These are phyloP conservation scores for Ophiostoma pallidulum DNA, from an alignment of 2,329 filamentous ascomycete genomes.

Conservation along the genomic window DNA sequence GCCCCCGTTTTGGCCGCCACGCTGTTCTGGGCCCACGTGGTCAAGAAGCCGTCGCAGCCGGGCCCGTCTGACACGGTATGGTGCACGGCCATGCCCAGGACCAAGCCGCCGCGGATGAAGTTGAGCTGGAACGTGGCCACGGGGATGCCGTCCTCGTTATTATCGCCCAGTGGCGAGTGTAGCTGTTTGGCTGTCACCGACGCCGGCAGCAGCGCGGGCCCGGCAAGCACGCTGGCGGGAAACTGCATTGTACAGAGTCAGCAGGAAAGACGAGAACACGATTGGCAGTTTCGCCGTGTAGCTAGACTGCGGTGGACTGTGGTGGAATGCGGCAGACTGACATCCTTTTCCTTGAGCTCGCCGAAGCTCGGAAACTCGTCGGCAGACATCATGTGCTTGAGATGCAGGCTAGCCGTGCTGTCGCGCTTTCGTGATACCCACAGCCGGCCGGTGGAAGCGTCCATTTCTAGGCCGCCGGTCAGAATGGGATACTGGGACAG, in stretches of 20 bases:
- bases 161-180: constrained; percentile 10
- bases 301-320: too few relatives aligned
- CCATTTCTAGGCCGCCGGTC: constrained; percentile 6
- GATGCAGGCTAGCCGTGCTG: neutral
- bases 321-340: too few relatives aligned
- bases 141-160: constrained; percentile 8
- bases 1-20: constrained; percentile 14
- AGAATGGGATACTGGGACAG: constrained; percentile 10
- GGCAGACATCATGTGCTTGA: neutral
- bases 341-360: constrained; percentile 6
- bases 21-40: constrained; percentile 21
- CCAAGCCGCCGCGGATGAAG: constrained; percentile 22
- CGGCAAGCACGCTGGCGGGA: constrained; percentile 2
- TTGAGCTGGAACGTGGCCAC: constrained; percentile 20
- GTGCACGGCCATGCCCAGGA: constrained; percentile 21
- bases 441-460: constrained; percentile 2
- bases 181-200: constrained; percentile 13
- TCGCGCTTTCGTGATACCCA: constrained; percentile 5
- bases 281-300: too few relatives aligned
- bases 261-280: too few relatives aligned
- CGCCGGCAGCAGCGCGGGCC: constrained; percentile 1
- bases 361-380: constrained; percentile 6
- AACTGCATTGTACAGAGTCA: constrained; percentile 10
- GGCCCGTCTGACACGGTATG: constrained; percentile 21
- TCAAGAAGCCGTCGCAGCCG: constrained; percentile 20